Evolutionary conservation across 345 rosid genomes (phyloP).

Genomic region (Linum usitatissimum): DNA sequence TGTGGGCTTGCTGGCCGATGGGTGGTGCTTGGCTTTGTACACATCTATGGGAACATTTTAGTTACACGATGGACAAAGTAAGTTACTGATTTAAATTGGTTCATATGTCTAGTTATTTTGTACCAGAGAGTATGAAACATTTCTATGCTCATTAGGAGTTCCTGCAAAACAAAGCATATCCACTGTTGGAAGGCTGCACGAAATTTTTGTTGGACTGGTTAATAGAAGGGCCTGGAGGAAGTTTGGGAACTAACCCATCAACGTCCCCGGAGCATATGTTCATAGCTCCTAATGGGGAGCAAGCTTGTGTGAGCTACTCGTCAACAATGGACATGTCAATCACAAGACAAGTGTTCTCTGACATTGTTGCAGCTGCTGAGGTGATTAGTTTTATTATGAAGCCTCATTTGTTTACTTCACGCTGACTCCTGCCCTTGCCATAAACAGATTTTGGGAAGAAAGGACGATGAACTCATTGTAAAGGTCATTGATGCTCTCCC

Average conservation of each 20-base stretch:
- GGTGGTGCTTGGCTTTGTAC: constrained; percentile 98
- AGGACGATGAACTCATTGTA: constrained; percentile 38
- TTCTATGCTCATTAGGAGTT: too few relatives aligned
- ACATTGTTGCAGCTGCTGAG: constrained; percentile 68
- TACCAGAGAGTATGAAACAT: neutral
- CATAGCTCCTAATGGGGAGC: constrained; percentile 27
- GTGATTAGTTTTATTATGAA: constrained; percentile 21
- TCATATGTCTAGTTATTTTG: constrained; percentile 3
- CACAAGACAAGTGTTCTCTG: constrained; percentile 62
- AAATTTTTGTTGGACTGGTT: too few relatives aligned
- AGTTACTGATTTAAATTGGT: constrained; percentile 4
- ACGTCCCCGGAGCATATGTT: too few relatives aligned
- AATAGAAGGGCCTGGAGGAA: too few relatives aligned
- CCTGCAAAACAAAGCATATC: too few relatives aligned
- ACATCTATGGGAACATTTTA: constrained; percentile 90
- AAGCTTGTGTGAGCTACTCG: constrained; percentile 86
- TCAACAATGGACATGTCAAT: constrained; percentile 93
- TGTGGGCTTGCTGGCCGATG: constrained; percentile 96
- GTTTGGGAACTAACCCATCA: too few relatives aligned
- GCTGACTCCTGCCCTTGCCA: neutral
- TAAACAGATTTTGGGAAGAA: constrained; percentile 51
- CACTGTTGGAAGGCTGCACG: too few relatives aligned
- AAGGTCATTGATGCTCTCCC: constrained; percentile 48
- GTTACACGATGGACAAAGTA: constrained; percentile 73
- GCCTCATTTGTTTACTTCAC: neutral